A percentile compares a stretch with the other conserved stretches of the same genome.
Evolutionary conservation across 75 land plant genomes (phyloP).

Genomic region (Cunninghamia lanceolata): DNA sequence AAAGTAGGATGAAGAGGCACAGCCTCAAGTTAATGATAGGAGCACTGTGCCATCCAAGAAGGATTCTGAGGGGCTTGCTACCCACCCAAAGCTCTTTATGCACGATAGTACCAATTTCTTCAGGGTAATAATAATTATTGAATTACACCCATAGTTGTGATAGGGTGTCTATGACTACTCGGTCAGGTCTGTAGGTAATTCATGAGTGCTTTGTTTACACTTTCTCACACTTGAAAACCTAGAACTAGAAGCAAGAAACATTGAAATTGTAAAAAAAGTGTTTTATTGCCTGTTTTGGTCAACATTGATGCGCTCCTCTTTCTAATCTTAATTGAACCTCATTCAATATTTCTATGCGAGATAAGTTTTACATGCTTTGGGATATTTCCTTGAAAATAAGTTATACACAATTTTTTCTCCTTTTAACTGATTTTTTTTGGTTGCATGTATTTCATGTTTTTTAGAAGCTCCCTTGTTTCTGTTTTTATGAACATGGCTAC

Average conservation of each 20-base stretch:
- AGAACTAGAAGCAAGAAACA: too few relatives aligned
- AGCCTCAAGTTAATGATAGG: background rate
- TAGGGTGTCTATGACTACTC: background rate
- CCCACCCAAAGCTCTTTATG: background rate
- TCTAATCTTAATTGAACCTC: background rate
- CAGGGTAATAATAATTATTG: background rate
- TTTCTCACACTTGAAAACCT: too few relatives aligned
- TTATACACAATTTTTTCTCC: too few relatives aligned
- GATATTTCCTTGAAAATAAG: background rate
- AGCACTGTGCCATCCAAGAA: background rate
- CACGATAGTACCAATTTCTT: background rate
- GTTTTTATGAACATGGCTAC: background rate
- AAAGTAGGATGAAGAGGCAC: too few relatives aligned
- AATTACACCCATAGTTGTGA: background rate
- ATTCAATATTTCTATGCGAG: background rate
- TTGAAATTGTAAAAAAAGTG: too few relatives aligned
- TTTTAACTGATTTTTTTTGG: too few relatives aligned
- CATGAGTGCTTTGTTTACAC: too few relatives aligned
- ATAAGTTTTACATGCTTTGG: background rate
- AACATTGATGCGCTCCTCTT: background rate
- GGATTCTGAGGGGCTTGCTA: background rate
- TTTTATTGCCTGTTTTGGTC: background rate
- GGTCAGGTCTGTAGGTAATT: too few relatives aligned
- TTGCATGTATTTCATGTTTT: background rate
- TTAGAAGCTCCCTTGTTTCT: background rate